Percentiles rank a stretch among this genome's conserved stretches.
Evolutionary conservation across 1,284 basidiomycete genomes (phyloP).

Genomic region (Cryptococcus sp.): DNA sequence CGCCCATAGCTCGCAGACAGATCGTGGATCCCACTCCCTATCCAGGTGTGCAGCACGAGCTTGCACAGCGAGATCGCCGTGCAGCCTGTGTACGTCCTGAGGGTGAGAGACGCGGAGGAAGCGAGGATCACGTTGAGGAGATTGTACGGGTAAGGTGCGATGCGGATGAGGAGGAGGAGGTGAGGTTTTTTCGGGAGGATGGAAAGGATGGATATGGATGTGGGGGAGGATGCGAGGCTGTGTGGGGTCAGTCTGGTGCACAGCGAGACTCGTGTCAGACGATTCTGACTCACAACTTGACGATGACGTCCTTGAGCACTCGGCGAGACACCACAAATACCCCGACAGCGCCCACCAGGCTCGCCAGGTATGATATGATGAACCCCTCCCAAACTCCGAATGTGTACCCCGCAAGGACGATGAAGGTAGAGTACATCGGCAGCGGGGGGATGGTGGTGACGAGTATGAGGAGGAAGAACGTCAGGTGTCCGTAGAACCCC

Average conservation of each 20-base stretch:
- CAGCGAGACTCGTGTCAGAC: not conserved
- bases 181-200: conserved; percentile 48
- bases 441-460: conserved; percentile 52
- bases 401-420: conserved; percentile 54
- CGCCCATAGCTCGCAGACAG: conserved; percentile 24
- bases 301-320: conserved; percentile 38
- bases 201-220: conserved; percentile 40
- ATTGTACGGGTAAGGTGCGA: conserved; percentile 56
- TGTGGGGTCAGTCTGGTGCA: not conserved
- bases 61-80: conserved; percentile 54
- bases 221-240: conserved; percentile 40
- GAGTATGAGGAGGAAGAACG: conserved; percentile 48
- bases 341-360: conserved; percentile 51
- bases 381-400: conserved; percentile 55
- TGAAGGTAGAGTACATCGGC: conserved; percentile 55
- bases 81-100: conserved; percentile 53
- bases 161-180: conserved; percentile 53
- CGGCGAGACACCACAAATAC: conserved; percentile 51
- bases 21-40: conserved; percentile 41
- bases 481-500: conserved; percentile 42
- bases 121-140: conserved; percentile 56
- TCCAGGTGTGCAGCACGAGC: conserved; percentile 48
- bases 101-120: conserved; percentile 50
- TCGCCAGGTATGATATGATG: conserved; percentile 53
- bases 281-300: conserved; percentile 31